These are phyloP conservation scores for Phytophthora pisi DNA, from an alignment of 352 stramenopile genomes.

Conservation along the genomic window DNA sequence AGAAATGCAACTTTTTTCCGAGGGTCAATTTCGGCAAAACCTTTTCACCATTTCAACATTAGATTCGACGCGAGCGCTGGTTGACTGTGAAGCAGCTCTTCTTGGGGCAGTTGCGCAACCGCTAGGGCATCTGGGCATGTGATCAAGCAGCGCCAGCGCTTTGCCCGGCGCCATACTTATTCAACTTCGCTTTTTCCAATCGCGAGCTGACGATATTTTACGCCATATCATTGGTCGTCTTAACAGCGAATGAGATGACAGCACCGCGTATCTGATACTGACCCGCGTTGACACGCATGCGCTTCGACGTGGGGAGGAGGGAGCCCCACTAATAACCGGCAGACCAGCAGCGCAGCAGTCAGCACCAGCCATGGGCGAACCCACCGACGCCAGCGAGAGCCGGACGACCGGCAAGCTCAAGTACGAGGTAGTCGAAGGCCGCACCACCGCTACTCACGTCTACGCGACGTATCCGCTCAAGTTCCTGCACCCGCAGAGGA, in stretches of 20 bases:
- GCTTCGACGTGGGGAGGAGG: not conserved
- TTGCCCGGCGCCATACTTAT: not conserved
- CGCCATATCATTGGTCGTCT: conserved; percentile 1
- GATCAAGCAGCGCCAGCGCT: conserved; percentile 6
- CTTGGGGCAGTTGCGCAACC: conserved; percentile 1
- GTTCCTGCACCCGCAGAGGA: conserved; percentile 78
- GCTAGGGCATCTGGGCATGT: conserved; percentile 6
- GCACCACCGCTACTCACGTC: conserved; percentile 70
- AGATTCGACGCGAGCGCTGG: not conserved
- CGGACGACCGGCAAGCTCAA: conserved; percentile 55
- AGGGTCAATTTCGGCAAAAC: not conserved
- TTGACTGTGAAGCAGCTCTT: not conserved
- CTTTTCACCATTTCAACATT: not conserved
- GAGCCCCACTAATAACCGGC: not conserved
- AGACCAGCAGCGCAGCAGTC: not conserved
- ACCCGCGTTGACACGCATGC: conserved; percentile 26
- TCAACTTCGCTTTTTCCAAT: conserved; percentile 10
- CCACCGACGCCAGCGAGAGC: conserved; percentile 2
- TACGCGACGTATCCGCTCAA: conserved; percentile 89
- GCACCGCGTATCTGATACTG: conserved; percentile 19
- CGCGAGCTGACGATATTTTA: conserved; percentile 3
- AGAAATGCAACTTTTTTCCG: not conserved
- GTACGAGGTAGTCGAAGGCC: conserved; percentile 71
- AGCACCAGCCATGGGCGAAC: conserved; percentile 11
- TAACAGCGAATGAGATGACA: conserved; percentile 9